Evolutionary conservation across 2,329 filamentous ascomycete species (phyloP).

Genomic region (Cladosporium sp.): DNA sequence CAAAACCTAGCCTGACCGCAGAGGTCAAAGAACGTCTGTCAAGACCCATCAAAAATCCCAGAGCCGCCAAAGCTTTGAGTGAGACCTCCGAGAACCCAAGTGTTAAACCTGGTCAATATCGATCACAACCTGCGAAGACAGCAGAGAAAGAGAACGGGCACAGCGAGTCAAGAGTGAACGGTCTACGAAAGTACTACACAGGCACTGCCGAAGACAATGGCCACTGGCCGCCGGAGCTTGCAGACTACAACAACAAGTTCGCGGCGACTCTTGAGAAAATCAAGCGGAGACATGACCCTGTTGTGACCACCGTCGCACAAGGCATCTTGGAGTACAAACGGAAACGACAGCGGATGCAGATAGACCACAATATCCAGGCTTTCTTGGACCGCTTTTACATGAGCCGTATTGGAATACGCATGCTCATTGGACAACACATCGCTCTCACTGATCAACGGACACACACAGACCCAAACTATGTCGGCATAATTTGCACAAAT

Average conservation of each 20-base stretch:
- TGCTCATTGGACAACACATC: slow-evolving; percentile 98
- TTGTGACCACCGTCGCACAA: slow-evolving; percentile 97
- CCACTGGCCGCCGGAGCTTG: slow-evolving; percentile 91
- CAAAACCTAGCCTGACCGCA: slow-evolving; percentile 71
- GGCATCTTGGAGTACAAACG: slow-evolving; percentile 98
- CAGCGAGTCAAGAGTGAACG: slow-evolving; percentile 47
- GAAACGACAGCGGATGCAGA: slow-evolving; percentile 93
- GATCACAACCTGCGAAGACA: slow-evolving; percentile 49
- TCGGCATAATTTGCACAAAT: slow-evolving; percentile 98
- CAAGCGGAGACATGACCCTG: slow-evolving; percentile 92
- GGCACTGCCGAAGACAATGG: slow-evolving; percentile 83
- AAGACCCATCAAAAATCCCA: slow-evolving; percentile 60
- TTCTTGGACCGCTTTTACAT: slow-evolving; percentile 99
- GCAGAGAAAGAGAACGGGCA: slow-evolving; percentile 22
- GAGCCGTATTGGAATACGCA: slow-evolving; percentile 97
- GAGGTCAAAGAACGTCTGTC: slow-evolving; percentile 80
- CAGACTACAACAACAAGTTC: slow-evolving; percentile 91
- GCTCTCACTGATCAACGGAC: slow-evolving; percentile 92
- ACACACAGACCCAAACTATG: slow-evolving; percentile 86
- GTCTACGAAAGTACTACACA: slow-evolving; percentile 71
- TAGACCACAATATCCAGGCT: slow-evolving; percentile 93
- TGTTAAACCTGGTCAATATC: slow-evolving; percentile 78
- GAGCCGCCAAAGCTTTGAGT: slow-evolving; percentile 67
- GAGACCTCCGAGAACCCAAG: slow-evolving; percentile 90
- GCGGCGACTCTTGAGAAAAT: slow-evolving; percentile 87